Base-by-base conservation (phyloP, 2,329 filamentous ascomycete genomes). In the Cryoendolithus antarcticus region DNA sequence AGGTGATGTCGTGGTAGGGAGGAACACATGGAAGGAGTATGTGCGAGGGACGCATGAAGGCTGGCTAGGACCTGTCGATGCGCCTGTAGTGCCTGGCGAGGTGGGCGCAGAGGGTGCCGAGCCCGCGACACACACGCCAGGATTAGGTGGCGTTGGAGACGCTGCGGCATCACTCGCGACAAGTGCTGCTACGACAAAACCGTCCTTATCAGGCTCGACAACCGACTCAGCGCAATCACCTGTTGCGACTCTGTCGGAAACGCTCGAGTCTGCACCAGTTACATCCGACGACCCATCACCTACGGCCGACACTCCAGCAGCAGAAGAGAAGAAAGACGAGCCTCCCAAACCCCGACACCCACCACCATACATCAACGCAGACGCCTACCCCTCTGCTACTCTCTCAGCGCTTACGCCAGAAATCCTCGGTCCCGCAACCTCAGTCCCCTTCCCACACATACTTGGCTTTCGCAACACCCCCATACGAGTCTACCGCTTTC, bases 21-120 rank as follows among this genome's bases (percentile, higher is more conserved):
- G 89, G 41, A 83, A 95, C 58, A 80, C 89, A 7, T 98, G 91
- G 91, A 98, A 95, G 64, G 91, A 98, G 63, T 98, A 96, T 59
- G 68, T 96, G 15, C 74, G 88, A 42, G 91, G 91, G 34, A 57
- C 96, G 48, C 91, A 98, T 58, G 91, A 98, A 63, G 91, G 91
- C 40, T 98, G 91, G 89, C 66, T 98, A 19, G 89, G 91, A 0
- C 86, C 91, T 6, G 65, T 93, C 32, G 75, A 81, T 43, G 62
- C 76, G 40, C 81, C 82, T 2, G 48, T 52, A 38, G 45, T 50
- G n/a, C 43, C 43, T 33, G 59, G 59, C 42, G 15, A 33, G 11
- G 11, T 33, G 13, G 38, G 34, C 9, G 41, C 47, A 13, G 40
- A 43, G 10, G 38, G 43, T 30, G 34, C 30, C 28, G 41, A 48